phyloP scores from a whole-genome alignment of 441 rosid species.

The Brassica hybrid region DNA sequence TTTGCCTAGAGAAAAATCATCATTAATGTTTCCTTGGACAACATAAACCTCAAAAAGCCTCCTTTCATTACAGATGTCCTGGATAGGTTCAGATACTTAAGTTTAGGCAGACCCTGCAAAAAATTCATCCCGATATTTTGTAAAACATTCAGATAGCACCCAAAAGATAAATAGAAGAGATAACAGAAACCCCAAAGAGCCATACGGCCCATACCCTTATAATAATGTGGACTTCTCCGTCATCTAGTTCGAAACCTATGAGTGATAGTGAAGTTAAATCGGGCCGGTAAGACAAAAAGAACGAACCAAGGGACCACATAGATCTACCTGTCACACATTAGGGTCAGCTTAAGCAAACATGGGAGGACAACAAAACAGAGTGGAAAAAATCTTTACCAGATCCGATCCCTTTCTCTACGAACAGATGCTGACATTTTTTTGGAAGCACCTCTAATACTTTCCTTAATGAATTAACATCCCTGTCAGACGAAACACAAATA shows the following conservation, averaged over 20 bases:
- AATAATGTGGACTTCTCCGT: not conserved
- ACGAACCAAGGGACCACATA: not conserved
- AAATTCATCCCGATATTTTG: not conserved
- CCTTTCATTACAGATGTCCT: not conserved
- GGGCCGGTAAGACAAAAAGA: not conserved
- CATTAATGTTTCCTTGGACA: not conserved
- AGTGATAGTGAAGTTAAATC: conserved; percentile 15
- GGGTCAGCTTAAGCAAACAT: conserved; percentile 9
- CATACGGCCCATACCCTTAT: not conserved
- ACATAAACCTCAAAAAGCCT: conserved; percentile 4
- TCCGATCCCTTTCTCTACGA: not conserved
- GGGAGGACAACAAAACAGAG: not conserved
- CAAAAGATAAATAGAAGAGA: not conserved
- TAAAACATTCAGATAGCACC: too few relatives aligned
- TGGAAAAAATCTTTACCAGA: conserved; percentile 1
- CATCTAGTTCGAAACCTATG: not conserved
- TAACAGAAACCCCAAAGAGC: not conserved
- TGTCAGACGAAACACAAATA: conserved; percentile 11
- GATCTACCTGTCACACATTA: not conserved
- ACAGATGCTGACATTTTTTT: conserved; percentile 1
- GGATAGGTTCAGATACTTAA: conserved; percentile 8
- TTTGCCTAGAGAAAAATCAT: not conserved
- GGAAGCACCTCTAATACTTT: not conserved
- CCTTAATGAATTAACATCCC: not conserved
- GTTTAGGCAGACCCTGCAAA: conserved; percentile 8